These are phyloP conservation scores for Cryptosporidium ryanae DNA, from an alignment of 169 alveolate genomes.

Conservation along the genomic window DNA sequence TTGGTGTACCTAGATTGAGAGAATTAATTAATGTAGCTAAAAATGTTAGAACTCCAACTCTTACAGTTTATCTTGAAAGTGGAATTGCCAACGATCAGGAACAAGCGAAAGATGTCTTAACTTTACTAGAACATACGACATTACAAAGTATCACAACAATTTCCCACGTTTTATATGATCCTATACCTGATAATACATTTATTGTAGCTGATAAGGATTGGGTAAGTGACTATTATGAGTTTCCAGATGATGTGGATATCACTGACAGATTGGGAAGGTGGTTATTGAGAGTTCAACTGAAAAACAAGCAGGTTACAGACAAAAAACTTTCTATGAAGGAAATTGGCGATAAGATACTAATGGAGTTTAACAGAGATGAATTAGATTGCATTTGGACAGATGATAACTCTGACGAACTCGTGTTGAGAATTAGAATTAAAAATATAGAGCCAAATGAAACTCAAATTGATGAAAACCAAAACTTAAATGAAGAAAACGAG, in stretches of 20 bases:
- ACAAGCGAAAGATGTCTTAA: conserved; percentile 93
- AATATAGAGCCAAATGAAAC: conserved; percentile 73
- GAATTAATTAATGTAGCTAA: conserved; percentile 99
- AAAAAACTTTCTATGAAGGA: conserved; percentile 95
- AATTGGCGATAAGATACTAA: conserved; percentile 90
- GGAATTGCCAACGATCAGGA: conserved; percentile 89
- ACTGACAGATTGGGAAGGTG: conserved; percentile 88
- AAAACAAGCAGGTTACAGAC: conserved; percentile 93
- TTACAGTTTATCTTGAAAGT: conserved; percentile 92
- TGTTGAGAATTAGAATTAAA: conserved; percentile 93
- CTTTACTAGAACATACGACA: conserved; percentile 95
- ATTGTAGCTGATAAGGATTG: conserved; percentile 92
- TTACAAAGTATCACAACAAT: conserved; percentile 91
- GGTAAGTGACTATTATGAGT: conserved; percentile 95
- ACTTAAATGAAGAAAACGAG: conserved; percentile 52
- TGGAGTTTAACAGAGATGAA: conserved; percentile 90
- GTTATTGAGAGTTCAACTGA: conserved; percentile 95
- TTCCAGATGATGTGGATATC: conserved; percentile 90
- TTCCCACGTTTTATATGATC: conserved; percentile 96
- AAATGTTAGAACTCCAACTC: conserved; percentile 97
- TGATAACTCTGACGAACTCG: conserved; percentile 95
- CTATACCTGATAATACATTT: conserved; percentile 94
- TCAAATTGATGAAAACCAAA: conserved; percentile 9
- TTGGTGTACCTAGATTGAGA: conserved; percentile 98
- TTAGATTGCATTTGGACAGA: conserved; percentile 95